Evolutionary conservation across 352 stramenopile genomes (phyloP).

Genomic region (Globisporangium mamillatum): DNA sequence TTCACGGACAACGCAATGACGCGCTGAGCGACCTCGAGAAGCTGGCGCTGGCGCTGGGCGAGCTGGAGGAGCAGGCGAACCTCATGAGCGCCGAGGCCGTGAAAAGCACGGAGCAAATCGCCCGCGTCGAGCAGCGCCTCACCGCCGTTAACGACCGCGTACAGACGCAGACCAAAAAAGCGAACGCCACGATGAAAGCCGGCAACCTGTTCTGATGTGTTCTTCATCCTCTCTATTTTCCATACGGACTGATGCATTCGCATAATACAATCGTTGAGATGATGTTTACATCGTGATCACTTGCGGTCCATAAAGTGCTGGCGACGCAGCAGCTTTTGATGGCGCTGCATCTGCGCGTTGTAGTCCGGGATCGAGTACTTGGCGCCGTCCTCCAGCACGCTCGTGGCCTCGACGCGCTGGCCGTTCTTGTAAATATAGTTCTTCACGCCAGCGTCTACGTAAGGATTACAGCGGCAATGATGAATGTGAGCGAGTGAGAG

Average conservation of each 20-base stretch:
- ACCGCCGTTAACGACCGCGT: constrained; percentile 64
- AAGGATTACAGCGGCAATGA: background rate
- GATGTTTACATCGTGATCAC: constrained; percentile 23
- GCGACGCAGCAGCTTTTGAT: constrained; percentile 73
- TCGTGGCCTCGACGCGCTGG: constrained; percentile 51
- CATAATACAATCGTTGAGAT: background rate
- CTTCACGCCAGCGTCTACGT: constrained; percentile 62
- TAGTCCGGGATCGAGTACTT: constrained; percentile 75
- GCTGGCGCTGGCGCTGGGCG: constrained; percentile 51
- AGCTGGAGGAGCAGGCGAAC: constrained; percentile 71
- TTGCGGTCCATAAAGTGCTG: constrained; percentile 88
- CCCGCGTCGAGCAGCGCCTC: constrained; percentile 65
- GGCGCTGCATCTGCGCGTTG: constrained; percentile 61
- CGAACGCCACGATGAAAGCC: constrained; percentile 36
- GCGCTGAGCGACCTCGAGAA: constrained; percentile 58
- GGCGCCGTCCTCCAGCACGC: constrained; percentile 46
- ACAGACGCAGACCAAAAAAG: constrained; percentile 67
- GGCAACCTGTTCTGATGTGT: constrained; percentile 40
- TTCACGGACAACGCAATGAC: background rate
- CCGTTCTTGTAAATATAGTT: constrained; percentile 84
- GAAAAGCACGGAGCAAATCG: constrained; percentile 70
- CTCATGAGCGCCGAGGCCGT: constrained; percentile 63
- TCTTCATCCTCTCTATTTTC: constrained; percentile 3
- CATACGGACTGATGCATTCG: background rate
- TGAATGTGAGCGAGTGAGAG: background rate